These are phyloP conservation scores for Rickenella mellea DNA, from an alignment of 768 basidiomycete species.

Conservation along the genomic window DNA sequence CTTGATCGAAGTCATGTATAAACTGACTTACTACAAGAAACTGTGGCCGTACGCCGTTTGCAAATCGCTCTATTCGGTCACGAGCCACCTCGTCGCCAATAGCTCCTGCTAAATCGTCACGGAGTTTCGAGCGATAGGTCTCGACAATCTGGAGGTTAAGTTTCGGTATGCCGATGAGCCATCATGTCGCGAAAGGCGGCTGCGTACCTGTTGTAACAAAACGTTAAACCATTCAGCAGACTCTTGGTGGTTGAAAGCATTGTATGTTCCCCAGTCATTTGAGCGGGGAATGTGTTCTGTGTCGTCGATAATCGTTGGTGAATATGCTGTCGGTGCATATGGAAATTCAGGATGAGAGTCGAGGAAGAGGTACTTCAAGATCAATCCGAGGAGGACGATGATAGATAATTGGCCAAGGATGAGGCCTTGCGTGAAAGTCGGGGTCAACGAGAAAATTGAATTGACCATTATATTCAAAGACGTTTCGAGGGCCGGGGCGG, in stretches of 20 bases:
- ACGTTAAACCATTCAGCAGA: constrained; percentile 89
- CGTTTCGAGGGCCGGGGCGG: neutral
- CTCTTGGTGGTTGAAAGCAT: constrained; percentile 47
- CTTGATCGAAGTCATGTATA: constrained; percentile 4
- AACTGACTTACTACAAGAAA: constrained; percentile 49
- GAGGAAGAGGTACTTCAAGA: constrained; percentile 94
- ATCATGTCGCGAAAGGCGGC: neutral
- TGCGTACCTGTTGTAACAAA: constrained; percentile 67
- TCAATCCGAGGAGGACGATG: constrained; percentile 59
- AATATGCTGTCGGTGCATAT: too few species aligned
- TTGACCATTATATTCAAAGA: constrained; percentile 29
- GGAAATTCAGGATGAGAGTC: constrained; percentile 54
- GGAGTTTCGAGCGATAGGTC: constrained; percentile 68
- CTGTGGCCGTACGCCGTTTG: constrained; percentile 66
- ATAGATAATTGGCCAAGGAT: constrained; percentile 89
- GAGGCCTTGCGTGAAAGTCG: constrained; percentile 93
- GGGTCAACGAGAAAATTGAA: constrained; percentile 66
- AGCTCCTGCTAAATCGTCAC: constrained; percentile 55
- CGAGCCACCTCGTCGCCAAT: constrained; percentile 83
- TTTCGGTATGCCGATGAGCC: neutral
- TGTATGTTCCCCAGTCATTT: too few species aligned
- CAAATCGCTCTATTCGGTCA: constrained; percentile 67
- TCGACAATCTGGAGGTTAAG: constrained; percentile 45
- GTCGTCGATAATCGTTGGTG: too few species aligned
- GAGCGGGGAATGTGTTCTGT: too few species aligned